Evolutionary conservation across 2,329 filamentous ascomycete species (phyloP).

Genomic region (Botrytis deweyae): DNA sequence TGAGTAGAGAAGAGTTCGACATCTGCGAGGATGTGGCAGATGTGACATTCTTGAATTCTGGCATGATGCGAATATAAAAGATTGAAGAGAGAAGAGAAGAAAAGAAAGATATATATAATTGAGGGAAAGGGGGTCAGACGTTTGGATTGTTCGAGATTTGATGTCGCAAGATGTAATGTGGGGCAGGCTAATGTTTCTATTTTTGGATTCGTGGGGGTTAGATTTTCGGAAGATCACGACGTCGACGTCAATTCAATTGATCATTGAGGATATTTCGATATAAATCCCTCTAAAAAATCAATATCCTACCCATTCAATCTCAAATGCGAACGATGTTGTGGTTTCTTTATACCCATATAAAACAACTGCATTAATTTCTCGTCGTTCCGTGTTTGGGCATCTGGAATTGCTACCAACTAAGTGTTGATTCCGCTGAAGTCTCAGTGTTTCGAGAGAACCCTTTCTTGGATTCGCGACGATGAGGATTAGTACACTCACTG

Average conservation of each 20-base stretch:
- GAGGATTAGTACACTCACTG: neutral
- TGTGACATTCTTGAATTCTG: conserved; percentile 19
- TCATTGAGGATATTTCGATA: neutral
- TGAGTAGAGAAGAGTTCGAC: conserved; percentile 7
- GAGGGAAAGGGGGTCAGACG: conserved; percentile 3
- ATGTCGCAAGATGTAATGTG: neutral
- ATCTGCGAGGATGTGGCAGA: conserved; percentile 1
- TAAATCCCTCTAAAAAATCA: neutral
- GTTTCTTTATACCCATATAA: too few species aligned
- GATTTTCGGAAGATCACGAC: neutral
- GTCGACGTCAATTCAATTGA: neutral
- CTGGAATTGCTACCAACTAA: neutral
- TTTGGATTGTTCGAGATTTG: conserved; percentile 11
- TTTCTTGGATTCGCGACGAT: neutral
- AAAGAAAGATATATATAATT: neutral
- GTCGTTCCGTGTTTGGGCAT: neutral
- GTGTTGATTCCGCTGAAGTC: neutral
- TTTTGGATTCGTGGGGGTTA: conserved; percentile 2
- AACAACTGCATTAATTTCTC: neutral
- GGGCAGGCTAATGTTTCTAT: neutral
- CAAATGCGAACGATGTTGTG: too few species aligned
- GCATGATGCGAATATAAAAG: conserved; percentile 4
- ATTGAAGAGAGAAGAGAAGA: neutral
- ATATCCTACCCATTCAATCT: too few species aligned
- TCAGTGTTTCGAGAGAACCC: neutral